Evolutionary conservation across 345 rosid genomes (phyloP), one percentile per base, ranked within the genome.

Genomic region (Salix suchowensis): DNA sequence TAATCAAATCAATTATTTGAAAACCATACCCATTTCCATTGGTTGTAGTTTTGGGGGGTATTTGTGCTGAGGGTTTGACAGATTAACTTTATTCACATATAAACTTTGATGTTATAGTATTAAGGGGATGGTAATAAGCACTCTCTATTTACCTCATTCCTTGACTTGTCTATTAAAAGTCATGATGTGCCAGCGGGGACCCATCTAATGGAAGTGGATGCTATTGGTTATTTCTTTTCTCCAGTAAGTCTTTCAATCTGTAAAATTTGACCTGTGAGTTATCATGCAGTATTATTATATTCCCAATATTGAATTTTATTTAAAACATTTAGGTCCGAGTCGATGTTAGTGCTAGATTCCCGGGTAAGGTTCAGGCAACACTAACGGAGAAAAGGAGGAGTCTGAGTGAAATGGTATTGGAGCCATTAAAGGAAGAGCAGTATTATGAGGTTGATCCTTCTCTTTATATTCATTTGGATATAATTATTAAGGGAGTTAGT

Each of bases 261-360:
- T 30, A 74, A 36, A 48, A 58, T 52, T 73, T 71, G 26, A 46
- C 65, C n/a, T 26, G 12, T 46, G 24, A 58, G 10, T 39, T 21
- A 32, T 76, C 37, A 50, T 67, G 65, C 65, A 70, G 40, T 7
- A 18, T 72, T 34, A 42, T 36, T 42, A 42, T 36, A 71, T 48
- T 60, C 9, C 67, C 40, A 61, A 67, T 46, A n/a, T 72, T 72
- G 32, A 81, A 76, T 60, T 46, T 28, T 79, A 28, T 67, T 70
- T 46, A 21, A 73, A 74, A 44, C 79, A 71, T 67, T 77, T 83
- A 96, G 99, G 97, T 96, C 44, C 88, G 98, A 81, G 94, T 96
- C 74, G 99, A 96, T 90, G 98, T 93, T 80, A 96, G 99, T 70
- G 94, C 98, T 80, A 87, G 98, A 84, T 90, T 93, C 79, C 93